These are phyloP conservation scores for Terfezia boudieri DNA, from an alignment of 495 filamentous ascomycete species.

Conservation along the genomic window DNA sequence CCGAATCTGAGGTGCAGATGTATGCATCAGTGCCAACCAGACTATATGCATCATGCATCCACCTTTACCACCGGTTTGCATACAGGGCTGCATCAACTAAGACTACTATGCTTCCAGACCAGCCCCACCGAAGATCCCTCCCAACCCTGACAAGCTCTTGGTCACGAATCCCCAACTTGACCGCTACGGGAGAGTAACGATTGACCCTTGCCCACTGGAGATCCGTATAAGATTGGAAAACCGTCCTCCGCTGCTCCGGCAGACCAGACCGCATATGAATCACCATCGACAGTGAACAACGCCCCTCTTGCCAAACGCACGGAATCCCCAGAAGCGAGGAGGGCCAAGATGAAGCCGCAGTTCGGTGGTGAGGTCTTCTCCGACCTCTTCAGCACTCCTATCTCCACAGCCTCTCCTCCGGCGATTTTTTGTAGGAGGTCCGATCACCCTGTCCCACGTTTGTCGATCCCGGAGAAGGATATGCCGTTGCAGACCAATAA, in stretches of 20 bases:
- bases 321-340: slow-evolving; percentile 19
- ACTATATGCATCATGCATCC: no score
- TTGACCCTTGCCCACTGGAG: neutral
- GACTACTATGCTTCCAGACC: neutral
- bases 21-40: no score
- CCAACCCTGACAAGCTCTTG: neutral
- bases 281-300: slow-evolving; percentile 11
- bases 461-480: neutral
- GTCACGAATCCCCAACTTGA: neutral
- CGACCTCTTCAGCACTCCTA: neutral
- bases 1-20: neutral
- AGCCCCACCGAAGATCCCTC: neutral
- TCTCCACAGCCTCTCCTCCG: slow-evolving; percentile 1
- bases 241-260: neutral
- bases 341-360: slow-evolving; percentile 20
- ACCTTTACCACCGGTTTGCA: neutral
- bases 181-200: neutral
- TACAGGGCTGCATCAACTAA: neutral
- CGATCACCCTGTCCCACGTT: slow-evolving; percentile 1
- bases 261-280: neutral
- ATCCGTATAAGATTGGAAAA: neutral
- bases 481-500: slow-evolving; percentile 25
- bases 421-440: slow-evolving; percentile 1
- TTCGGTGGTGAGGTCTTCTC: slow-evolving; percentile 15
- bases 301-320: slow-evolving; percentile 24